Evolutionary conservation across 2,329 filamentous ascomycete species (phyloP).

Genomic region (Ophiocordyceps camponoti-floridani): DNA sequence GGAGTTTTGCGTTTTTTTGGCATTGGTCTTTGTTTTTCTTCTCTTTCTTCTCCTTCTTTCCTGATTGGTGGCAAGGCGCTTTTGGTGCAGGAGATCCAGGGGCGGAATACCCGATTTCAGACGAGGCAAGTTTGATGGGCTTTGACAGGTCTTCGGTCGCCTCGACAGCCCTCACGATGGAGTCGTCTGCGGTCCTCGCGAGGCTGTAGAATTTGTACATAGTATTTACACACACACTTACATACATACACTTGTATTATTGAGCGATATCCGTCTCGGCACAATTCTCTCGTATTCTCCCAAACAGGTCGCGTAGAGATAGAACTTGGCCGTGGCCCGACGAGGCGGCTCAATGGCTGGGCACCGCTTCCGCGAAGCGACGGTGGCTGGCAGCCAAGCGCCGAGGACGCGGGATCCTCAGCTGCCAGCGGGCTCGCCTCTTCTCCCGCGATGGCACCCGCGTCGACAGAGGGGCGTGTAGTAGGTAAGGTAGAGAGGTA

Average conservation of each 20-base stretch:
- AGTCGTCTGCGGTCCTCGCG: background rate
- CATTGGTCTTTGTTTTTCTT: background rate
- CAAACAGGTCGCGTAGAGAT: no score
- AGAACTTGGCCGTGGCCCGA: background rate
- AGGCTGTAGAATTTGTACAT: background rate
- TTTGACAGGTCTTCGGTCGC: background rate
- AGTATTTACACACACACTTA: no score
- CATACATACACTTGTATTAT: no score
- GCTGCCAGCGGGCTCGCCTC: no score
- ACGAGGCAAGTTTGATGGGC: background rate
- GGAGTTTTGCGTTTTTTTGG: background rate
- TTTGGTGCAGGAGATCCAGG: background rate
- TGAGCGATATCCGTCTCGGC: background rate
- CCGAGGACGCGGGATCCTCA: no score
- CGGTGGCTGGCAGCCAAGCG: no score
- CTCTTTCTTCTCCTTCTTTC: background rate
- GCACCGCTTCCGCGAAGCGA: background rate
- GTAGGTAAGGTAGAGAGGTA: no score
- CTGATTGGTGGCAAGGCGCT: background rate
- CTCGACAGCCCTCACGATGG: background rate
- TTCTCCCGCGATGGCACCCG: background rate
- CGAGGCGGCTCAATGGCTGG: background rate
- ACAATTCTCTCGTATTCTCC: background rate
- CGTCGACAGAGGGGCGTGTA: no score
- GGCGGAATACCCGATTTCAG: background rate